Evolutionary conservation across 2,329 filamentous ascomycete species (phyloP).

Genomic region (Fusarium sublunatum): DNA sequence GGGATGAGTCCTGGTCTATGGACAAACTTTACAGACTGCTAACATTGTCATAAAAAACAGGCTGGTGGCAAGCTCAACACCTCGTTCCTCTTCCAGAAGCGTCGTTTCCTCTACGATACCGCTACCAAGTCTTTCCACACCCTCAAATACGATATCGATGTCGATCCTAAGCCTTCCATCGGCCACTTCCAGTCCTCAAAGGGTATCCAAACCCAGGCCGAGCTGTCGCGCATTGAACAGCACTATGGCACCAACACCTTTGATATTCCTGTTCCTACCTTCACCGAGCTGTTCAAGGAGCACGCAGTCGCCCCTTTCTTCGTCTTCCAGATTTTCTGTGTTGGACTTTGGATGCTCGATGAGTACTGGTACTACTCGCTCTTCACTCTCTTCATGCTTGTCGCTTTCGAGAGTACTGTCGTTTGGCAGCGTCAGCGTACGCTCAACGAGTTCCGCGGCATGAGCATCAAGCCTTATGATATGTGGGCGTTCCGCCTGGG

Average conservation of each 20-base stretch:
- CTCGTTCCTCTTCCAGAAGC: conserved; percentile 98
- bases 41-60: conserved; percentile 51
- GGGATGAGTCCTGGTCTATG: conserved; percentile 29
- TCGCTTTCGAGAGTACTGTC: conserved; percentile 96
- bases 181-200: conserved; percentile 81
- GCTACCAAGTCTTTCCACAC: conserved; percentile 81
- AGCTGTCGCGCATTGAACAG: conserved; percentile 83
- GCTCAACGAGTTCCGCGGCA: conserved; percentile 94
- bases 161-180: conserved; percentile 83
- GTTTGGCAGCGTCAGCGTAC: conserved; percentile 99
- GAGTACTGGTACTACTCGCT: conserved; percentile 99
- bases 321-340: conserved; percentile 98
- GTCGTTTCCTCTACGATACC: conserved; percentile 87
- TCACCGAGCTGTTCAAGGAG: conserved; percentile 95
- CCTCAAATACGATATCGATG: conserved; percentile 84
- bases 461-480: conserved; percentile 99
- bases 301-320: conserved; percentile 99
- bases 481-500: conserved; percentile 89
- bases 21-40: conserved; percentile 15
- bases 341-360: conserved; percentile 97
- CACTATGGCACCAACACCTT: conserved; percentile 97
- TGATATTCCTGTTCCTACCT: conserved; percentile 96
- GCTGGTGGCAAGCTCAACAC: conserved; percentile 78
- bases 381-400: conserved; percentile 98
- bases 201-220: conserved; percentile 78